Evolutionary conservation across 2,329 filamentous ascomycete species (phyloP), one percentile per base, ranked within the genome.

Genomic region (Rhynchosporium secalis): DNA sequence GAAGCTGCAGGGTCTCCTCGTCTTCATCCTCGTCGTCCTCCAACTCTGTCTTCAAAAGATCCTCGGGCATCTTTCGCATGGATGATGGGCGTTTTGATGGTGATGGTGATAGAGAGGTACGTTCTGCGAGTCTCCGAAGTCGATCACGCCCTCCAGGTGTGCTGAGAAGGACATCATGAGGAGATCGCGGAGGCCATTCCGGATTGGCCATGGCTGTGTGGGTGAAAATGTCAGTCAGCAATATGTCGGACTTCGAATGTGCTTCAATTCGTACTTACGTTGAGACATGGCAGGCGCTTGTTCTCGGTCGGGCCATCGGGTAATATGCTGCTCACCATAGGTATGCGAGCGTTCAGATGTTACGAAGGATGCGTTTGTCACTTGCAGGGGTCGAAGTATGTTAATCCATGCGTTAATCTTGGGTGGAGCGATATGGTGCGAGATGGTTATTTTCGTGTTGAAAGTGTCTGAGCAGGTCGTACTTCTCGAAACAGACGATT

Each of bases 1-100:
- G 88, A 65, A 99, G 78, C 72, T 96, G 86, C 40, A 98, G 78
- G 1, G 87, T 96, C 78, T 98, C 93, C 75, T 97, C 94, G 69
- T 96, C 93, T 6, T 96, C 84, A n/a, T 85, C 83, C 8, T 82
- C 89, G 4, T 91, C 86, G 4, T 80, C 78, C 15, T 75, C 74
- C 66, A 75, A 68, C 47, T 74, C 75, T 46, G 60, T 55, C 68
- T 73, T 48, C 48, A 70, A 49, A 47, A 66, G 38, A 8, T 64
- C 63, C 48, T 62, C 59, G 10, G 65, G 60, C 41, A 56, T 66
- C 56, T 62, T 67, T 26, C 65, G 65, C 20, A 66, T 36, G 7
- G 68, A 66, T 26, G 68, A 15, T 9, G 63, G 61, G 62, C 78
- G 78, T 72, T 83, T 86, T 43, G 81, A 77, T 0, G 89, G 87